Conservation (phyloP, 1,139 yeast genomes). For the Cylindricascospora bacillispora region DNA sequence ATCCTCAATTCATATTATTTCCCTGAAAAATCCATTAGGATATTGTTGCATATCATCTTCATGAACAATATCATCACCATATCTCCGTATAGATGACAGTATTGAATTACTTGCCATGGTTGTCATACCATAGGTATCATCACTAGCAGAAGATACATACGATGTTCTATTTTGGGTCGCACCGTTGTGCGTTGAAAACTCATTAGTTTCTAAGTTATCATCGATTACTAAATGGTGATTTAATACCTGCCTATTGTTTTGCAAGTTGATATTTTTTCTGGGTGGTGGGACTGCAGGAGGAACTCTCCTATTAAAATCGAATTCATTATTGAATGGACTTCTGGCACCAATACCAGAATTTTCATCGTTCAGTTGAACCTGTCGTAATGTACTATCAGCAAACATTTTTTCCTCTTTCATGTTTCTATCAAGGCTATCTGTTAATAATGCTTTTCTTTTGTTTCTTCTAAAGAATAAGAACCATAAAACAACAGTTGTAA, state of each 20-base stretch:
- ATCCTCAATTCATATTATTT: constrained; percentile 7
- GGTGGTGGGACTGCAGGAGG: constrained; percentile 6
- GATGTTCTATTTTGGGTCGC: too few relatives aligned
- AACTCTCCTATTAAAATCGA: constrained; percentile 9
- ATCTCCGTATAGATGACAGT: constrained; percentile 4
- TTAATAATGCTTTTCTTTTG: too few relatives aligned
- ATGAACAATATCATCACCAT: not conserved
- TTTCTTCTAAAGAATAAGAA: constrained; percentile 4
- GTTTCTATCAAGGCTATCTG: too few relatives aligned
- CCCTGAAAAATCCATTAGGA: constrained; percentile 9
- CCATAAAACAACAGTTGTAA: constrained; percentile 6
- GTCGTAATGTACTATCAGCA: not conserved
- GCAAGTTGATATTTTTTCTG: constrained; percentile 1
- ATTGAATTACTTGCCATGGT: constrained; percentile 4
- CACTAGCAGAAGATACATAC: constrained; percentile 7
- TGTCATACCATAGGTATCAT: constrained; percentile 5
- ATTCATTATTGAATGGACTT: constrained; percentile 15
- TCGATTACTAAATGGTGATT: too few relatives aligned
- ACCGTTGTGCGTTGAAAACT: too few relatives aligned
- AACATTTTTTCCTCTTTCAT: not conserved
- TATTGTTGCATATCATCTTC: not conserved
- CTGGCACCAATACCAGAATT: too few relatives aligned
- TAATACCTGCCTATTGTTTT: too few relatives aligned
- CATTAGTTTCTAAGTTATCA: too few relatives aligned
- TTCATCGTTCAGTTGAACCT: not conserved